These are phyloP conservation scores for Spencermartinsiella europaea DNA, from an alignment of 805 yeast genomes.

Conservation along the genomic window DNA sequence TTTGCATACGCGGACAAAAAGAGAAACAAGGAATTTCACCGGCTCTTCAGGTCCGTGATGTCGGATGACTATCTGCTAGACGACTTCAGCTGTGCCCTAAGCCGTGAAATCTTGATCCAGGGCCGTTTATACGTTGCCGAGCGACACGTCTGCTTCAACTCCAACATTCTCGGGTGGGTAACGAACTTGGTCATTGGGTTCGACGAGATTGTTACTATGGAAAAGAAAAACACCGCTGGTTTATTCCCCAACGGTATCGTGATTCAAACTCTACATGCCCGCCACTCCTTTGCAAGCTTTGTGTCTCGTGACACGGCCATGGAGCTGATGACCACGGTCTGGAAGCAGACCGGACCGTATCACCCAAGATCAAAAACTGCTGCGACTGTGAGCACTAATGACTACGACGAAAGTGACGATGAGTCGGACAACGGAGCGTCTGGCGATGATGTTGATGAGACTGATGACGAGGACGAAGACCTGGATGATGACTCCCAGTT, in stretches of 20 bases:
- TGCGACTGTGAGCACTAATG: conserved; percentile 3
- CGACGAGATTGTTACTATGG: conserved; percentile 65
- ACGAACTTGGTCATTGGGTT: conserved; percentile 70
- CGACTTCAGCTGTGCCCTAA: conserved; percentile 86
- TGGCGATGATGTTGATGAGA: conserved; percentile 27
- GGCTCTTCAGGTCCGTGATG: conserved; percentile 62
- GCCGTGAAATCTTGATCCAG: conserved; percentile 79
- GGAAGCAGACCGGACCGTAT: conserved; percentile 45
- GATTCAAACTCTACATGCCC: conserved; percentile 56
- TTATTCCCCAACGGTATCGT: conserved; percentile 85
- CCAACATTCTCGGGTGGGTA: conserved; percentile 86
- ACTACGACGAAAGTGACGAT: conserved; percentile 7
- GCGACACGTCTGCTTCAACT: conserved; percentile 74
- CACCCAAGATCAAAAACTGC: conserved; percentile 18
- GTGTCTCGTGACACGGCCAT: conserved; percentile 73
- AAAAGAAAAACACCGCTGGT: conserved; percentile 81
- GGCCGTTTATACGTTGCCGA: conserved; percentile 83
- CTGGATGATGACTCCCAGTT: conserved; percentile 14
- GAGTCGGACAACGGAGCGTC: conserved; percentile 35
- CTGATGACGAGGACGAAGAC: conserved; percentile 19
- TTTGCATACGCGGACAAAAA: conserved; percentile 29
- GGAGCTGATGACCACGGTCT: conserved; percentile 61
- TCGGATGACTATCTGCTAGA: conserved; percentile 68
- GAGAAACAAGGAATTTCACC: conserved; percentile 73
- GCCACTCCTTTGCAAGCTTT: conserved; percentile 82